These are phyloP conservation scores for Stephania cephalantha DNA, from an alignment of 164 flowering plant genomes.

Conservation along the genomic window DNA sequence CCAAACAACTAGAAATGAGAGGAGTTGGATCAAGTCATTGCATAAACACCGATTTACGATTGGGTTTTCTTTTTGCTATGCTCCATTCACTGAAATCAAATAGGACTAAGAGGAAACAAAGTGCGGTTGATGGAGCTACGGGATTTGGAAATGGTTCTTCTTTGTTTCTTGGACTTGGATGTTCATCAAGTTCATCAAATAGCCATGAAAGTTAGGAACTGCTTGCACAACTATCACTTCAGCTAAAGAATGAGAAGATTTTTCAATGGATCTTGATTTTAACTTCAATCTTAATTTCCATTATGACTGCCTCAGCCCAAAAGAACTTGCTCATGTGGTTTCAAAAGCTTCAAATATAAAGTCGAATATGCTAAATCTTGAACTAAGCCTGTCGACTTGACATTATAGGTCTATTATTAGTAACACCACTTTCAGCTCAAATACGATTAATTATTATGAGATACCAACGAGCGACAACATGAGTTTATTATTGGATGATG, in stretches of 20 bases:
- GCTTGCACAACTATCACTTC: constrained; percentile 63
- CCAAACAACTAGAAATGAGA: constrained; percentile 30
- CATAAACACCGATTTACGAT: constrained; percentile 54
- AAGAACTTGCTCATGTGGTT: constrained; percentile 24
- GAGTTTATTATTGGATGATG: constrained; percentile 28
- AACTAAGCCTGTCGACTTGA: constrained; percentile 62
- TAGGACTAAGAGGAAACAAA: constrained; percentile 71
- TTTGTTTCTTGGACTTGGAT: constrained; percentile 58
- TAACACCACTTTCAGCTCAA: constrained; percentile 25
- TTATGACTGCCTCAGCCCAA: constrained; percentile 33
- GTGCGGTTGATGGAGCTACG: constrained; percentile 32
- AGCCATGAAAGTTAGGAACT: constrained; percentile 80
- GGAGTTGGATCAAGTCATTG: constrained; percentile 18
- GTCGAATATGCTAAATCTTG: constrained; percentile 48
- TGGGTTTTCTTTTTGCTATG: constrained; percentile 43
- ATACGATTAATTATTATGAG: constrained; percentile 13
- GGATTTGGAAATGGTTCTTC: constrained; percentile 49
- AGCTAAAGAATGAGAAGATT: constrained; percentile 75
- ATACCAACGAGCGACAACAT: constrained; percentile 15
- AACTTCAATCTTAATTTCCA: constrained; percentile 66
- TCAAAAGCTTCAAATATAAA: constrained; percentile 18
- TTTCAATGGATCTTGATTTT: constrained; percentile 67
- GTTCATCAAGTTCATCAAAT: constrained; percentile 69
- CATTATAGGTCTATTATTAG: constrained; percentile 68
- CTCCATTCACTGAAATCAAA: constrained; percentile 26